Percentiles rank a stretch among this genome's conserved stretches.
Evolutionary conservation across 306 rosid species (phyloP).

Genomic region (Prunus mongolica): DNA sequence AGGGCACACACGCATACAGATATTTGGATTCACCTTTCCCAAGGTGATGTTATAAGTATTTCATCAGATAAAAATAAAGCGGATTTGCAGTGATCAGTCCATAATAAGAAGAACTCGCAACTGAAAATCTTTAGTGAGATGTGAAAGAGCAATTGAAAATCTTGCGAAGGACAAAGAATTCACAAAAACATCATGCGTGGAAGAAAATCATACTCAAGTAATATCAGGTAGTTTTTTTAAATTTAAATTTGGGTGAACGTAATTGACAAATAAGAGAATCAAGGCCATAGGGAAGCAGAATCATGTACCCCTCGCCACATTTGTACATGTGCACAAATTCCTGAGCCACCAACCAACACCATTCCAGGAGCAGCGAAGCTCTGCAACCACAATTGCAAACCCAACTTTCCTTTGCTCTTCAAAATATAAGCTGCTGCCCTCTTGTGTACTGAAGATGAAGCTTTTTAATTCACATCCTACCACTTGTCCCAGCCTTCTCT

Average conservation of each 20-base stretch:
- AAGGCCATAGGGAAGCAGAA: constrained; percentile 40
- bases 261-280: constrained; percentile 27
- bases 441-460: constrained; percentile 50
- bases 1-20: not conserved
- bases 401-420: constrained; percentile 47
- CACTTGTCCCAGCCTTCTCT: constrained; percentile 37
- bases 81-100: not conserved
- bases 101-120: not conserved
- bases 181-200: not conserved
- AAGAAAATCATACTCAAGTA: not conserved
- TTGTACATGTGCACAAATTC: constrained; percentile 41
- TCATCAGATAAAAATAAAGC: not conserved
- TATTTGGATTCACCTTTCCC: not conserved
- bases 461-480: constrained; percentile 41
- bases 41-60: not conserved
- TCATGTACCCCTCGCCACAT: constrained; percentile 48
- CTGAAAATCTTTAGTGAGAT: not conserved
- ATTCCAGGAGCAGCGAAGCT: constrained; percentile 54
- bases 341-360: constrained; percentile 53
- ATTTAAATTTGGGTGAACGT: not conserved
- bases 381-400: constrained; percentile 25
- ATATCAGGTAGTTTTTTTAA: not conserved
- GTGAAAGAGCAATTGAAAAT: not conserved
- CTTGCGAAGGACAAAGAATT: not conserved
- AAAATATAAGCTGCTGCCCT: constrained; percentile 38